Base-by-base conservation (phyloP, 2,329 filamentous ascomycete species). In the Penicillium sp. region DNA sequence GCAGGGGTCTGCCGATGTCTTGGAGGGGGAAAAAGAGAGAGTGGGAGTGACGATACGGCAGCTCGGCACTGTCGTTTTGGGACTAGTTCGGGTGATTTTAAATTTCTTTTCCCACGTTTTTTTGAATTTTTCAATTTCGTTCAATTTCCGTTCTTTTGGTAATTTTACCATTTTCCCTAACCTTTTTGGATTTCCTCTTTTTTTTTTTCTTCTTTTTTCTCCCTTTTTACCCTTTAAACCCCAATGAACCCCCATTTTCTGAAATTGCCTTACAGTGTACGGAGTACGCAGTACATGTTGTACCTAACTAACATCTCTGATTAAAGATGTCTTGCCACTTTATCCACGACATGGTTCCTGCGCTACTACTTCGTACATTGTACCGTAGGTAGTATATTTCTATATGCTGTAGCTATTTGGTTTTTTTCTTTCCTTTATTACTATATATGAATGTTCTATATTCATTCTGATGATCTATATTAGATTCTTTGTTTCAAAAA, bases 21-120 rank as follows among this genome's bases (percentile, higher is more conserved):
- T 44, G 43, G 45, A 50, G 40, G 39, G 46, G 46, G 40, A 27
- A 15, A 9, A 33, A 40, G 19, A 33, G 19, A 50, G 43, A 41
- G 40, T 58, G 51, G 56, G 45, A 60, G 61, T 60, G 65, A 64
- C 56, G 60, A 64, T 58, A 65, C 60, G 49, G 62, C 54, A 56
- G 55, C 46, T 31, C 64, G 64, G 63, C 59, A 62, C 57, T 44
- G 59, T 58, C 59, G 65, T 19, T 40, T 66, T 65, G 10, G 62
- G 60, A 46, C 53, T 66, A 62, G 60, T 41, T 45, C 52, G 38
- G 33, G n/a, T 19, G 6, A 21, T 54, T 59, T 48, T 55, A 33
- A 43, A 46, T 21, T 38, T 50, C 47, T 50, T 52, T 45, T 27
- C 19, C 45, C 38, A 33, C 38, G 39, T 51, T 50, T 44, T 39